Evolutionary conservation across 2,329 filamentous ascomycete species (phyloP).

Genomic region (Penicillium sp.): DNA sequence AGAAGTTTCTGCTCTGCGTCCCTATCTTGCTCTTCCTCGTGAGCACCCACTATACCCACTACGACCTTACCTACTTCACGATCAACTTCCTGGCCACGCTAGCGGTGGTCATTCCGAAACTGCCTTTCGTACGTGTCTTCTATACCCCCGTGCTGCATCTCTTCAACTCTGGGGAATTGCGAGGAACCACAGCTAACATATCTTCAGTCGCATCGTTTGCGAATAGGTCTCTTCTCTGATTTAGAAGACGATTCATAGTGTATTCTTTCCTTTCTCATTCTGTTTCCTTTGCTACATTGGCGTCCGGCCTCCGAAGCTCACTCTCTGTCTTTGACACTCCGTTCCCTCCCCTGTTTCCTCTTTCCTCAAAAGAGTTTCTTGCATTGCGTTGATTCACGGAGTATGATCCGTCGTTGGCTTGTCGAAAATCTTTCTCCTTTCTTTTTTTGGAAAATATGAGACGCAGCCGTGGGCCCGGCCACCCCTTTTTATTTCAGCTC

Average conservation of each 20-base stretch:
- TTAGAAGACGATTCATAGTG: constrained; percentile 60
- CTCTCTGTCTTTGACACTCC: constrained; percentile 14
- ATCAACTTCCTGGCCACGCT: constrained; percentile 95
- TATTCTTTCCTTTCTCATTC: constrained; percentile 15
- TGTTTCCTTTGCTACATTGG: constrained; percentile 22
- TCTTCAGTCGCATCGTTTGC: constrained; percentile 71
- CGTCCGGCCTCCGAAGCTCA: constrained; percentile 14
- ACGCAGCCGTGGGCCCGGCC: constrained; percentile 10
- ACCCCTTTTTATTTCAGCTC: background rate
- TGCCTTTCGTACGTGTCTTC: constrained; percentile 75
- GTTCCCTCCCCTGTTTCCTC: constrained; percentile 11
- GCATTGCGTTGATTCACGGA: constrained; percentile 25
- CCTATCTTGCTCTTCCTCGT: constrained; percentile 92
- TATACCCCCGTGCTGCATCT: background rate
- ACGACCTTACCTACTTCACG: constrained; percentile 93
- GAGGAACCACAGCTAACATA: constrained; percentile 25
- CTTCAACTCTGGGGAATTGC: background rate
- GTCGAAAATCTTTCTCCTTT: constrained; percentile 12
- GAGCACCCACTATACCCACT: constrained; percentile 98
- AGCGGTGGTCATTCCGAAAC: constrained; percentile 91
- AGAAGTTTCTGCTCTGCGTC: constrained; percentile 95
- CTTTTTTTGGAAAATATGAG: constrained; percentile 23
- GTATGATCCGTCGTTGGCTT: constrained; percentile 17
- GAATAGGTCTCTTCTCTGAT: constrained; percentile 72
- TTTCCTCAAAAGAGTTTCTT: constrained; percentile 18